Base-by-base conservation (phyloP, 768 basidiomycete species). In the Panellus pusillus region DNA sequence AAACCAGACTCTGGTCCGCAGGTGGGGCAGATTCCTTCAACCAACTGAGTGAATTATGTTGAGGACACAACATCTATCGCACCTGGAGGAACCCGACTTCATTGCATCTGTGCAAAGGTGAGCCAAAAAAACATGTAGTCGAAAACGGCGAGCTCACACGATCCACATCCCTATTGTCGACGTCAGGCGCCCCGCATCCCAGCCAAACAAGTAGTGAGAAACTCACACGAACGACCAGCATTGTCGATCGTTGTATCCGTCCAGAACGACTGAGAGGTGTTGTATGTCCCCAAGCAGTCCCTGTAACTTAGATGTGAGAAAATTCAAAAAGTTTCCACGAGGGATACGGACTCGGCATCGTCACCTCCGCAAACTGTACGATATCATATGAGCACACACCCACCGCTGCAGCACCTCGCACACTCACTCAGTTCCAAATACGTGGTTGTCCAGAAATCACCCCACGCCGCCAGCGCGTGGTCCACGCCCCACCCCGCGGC, bases 61-160 rank as follows among this genome's bases (percentile, higher is more conserved):
- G 15, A 19, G 18, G 24, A 32, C 20, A 9, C n/a, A 6, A 6
- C 5, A 12, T 38, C 14, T 18, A 24, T 24, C 65, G 32, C 31
- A 76, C 74, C 70, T 81, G 79, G 17, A 79, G 67, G 60, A 68
- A 87, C 29, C 88, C 88, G 1, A 89, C 76, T 69, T 89, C 79
- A 61, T 85, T 87, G 63, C 88, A 89, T 5, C 84, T 86, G 29
- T 18, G 53, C 15, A 40, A 55, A 29, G 18, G 41, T 48, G 27
- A 48, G 38, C 35, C 52, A 20, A 28, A 27, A 43, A 11, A 15
- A 24, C 17, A 18, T n/a, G 19, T n/a, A 51, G 39, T n/a, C 24
- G 1, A 18, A 38, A 15, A 50, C 15, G 6, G 15, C 14, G 35
- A 14, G 24, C 37, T 17, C 68, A 79, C 84, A 84, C 79, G 62